phyloP scores from a whole-genome alignment of 2,329 filamentous ascomycete genomes.

The Monosporascus sp. region DNA sequence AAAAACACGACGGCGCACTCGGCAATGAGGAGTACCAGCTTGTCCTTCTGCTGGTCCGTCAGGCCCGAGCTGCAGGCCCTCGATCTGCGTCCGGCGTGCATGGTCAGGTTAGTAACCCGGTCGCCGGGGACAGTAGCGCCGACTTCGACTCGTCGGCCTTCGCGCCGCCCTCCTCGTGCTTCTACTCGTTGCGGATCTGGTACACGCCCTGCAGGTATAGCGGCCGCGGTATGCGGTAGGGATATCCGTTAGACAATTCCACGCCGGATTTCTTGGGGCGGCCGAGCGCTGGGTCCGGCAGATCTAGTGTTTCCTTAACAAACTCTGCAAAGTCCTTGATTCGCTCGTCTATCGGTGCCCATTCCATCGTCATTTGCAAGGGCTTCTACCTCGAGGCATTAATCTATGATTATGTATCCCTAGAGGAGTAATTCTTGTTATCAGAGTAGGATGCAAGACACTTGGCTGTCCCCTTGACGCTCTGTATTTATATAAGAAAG shows the following conservation, averaged over 20 bases:
- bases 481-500: too few relatives aligned
- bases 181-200: constrained; percentile 54
- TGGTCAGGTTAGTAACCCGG: constrained; percentile 56
- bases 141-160: constrained; percentile 62
- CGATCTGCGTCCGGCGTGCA: constrained; percentile 59
- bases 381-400: neutral
- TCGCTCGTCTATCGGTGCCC: constrained; percentile 53
- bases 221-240: constrained; percentile 62
- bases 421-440: neutral
- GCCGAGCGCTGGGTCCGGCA: constrained; percentile 52
- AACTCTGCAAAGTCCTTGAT: constrained; percentile 61
- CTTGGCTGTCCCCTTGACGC: too few relatives aligned
- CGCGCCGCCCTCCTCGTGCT: constrained; percentile 55
- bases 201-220: constrained; percentile 66
- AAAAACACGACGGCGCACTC: constrained; percentile 64
- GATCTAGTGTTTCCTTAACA: constrained; percentile 57
- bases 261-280: constrained; percentile 64
- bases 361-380: constrained; percentile 33
- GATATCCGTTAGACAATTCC: constrained; percentile 65
- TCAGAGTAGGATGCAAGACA: neutral
- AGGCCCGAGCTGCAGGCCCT: constrained; percentile 58
- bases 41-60: constrained; percentile 53
- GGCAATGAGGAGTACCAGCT: constrained; percentile 57
- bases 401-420: neutral
- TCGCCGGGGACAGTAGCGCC: constrained; percentile 54